Conservation (phyloP, 345 rosid species). For the Sonneratia alba region DNA sequence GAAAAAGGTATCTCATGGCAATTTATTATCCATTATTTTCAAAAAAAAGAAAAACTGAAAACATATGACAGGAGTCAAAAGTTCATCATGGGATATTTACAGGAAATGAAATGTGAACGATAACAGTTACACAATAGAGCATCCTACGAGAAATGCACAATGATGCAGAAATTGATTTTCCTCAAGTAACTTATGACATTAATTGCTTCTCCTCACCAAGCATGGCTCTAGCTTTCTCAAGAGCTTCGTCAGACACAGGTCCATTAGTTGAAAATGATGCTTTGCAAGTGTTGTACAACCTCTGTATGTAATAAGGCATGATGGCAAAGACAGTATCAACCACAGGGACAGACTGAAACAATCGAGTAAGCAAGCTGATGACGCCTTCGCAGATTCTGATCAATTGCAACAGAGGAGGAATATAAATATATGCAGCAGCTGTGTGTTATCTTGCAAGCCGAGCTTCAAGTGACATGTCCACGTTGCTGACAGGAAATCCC, state of each 20-base stretch:
- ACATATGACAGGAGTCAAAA: neutral
- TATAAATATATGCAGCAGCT: neutral
- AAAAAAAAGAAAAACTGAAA: neutral
- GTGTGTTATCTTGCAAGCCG: constrained; percentile 3
- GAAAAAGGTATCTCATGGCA: neutral
- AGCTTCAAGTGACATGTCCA: neutral
- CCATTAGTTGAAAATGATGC: constrained; percentile 61
- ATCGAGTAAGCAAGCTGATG: constrained; percentile 23
- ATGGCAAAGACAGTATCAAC: constrained; percentile 32
- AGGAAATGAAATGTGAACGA: neutral
- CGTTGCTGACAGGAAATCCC: neutral
- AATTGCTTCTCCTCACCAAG: constrained; percentile 45
- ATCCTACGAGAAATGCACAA: neutral
- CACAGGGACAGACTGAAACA: constrained; percentile 17
- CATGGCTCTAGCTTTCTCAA: constrained; percentile 51
- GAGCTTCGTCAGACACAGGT: constrained; percentile 64
- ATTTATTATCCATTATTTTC: neutral
- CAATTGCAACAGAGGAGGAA: neutral
- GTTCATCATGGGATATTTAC: neutral
- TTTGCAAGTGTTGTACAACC: constrained; percentile 66
- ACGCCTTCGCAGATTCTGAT: constrained; percentile 13
- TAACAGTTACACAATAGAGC: neutral
- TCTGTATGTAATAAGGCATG: constrained; percentile 75
- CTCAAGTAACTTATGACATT: neutral
- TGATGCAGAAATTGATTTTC: neutral